A percentile compares a stretch with the other conserved stretches of the same genome.
phyloP scores from a whole-genome alignment of 2,329 filamentous ascomycete genomes.

The Colletotrichum paranaense region DNA sequence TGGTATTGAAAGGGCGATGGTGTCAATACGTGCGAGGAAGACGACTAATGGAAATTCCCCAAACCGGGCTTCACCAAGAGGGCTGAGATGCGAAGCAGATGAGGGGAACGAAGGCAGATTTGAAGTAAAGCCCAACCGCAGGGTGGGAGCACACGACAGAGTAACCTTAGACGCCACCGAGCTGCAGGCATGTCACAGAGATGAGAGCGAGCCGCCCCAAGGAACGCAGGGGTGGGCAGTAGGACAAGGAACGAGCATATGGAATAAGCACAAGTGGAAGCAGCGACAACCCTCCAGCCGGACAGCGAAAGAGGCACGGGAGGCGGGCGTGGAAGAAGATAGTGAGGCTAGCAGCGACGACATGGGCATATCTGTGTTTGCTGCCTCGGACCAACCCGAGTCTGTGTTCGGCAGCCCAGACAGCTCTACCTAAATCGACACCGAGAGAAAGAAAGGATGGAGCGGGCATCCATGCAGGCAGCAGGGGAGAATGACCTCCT shows the following conservation, averaged over 20 bases:
- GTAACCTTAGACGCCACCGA: neutral
- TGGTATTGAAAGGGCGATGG: conserved; percentile 6
- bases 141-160: conserved; percentile 1
- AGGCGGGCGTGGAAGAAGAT: neutral
- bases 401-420: neutral
- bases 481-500: conserved; percentile 16
- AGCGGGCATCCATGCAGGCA: conserved; percentile 16
- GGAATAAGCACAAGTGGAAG: neutral
- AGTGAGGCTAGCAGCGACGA: conserved; percentile 13
- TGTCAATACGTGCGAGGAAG: conserved; percentile 10
- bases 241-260: neutral
- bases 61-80: conserved; percentile 15
- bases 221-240: conserved; percentile 2
- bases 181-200: conserved; percentile 5
- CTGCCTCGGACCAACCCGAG: neutral
- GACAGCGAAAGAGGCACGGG: neutral
- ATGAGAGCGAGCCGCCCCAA: conserved; percentile 17
- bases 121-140: conserved; percentile 16
- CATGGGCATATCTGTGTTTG: neutral
- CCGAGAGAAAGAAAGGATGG: conserved; percentile 15
- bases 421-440: conserved; percentile 1
- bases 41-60: conserved; percentile 23
- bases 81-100: neutral
- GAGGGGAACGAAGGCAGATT: conserved; percentile 17
- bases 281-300: neutral